phyloP scores from a whole-genome alignment of 2,329 filamentous ascomycete genomes.

The Drechslerella coelobrocha region DNA sequence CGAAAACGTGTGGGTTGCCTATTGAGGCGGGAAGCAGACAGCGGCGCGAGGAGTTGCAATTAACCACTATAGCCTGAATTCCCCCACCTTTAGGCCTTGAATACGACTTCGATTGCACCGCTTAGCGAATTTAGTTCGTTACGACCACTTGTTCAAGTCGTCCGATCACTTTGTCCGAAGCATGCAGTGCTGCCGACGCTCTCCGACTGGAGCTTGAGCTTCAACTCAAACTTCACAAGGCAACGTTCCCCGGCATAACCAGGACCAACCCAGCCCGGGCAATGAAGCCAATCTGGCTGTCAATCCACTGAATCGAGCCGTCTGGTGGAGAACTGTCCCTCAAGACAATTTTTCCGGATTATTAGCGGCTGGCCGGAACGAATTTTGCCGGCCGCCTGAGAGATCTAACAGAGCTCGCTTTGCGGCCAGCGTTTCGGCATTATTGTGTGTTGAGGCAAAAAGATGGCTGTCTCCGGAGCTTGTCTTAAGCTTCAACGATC shows the following conservation, averaged over 20 bases:
- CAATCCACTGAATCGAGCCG: not conserved
- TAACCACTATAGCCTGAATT: slow-evolving; percentile 51
- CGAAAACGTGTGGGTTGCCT: slow-evolving; percentile 32
- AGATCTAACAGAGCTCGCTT: slow-evolving; percentile 34
- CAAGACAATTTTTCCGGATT: slow-evolving; percentile 46
- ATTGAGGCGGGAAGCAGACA: slow-evolving; percentile 49
- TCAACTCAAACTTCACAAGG: not conserved
- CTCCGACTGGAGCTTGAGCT: slow-evolving; percentile 1
- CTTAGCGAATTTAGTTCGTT: not conserved
- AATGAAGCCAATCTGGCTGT: not conserved
- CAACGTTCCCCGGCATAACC: not conserved
- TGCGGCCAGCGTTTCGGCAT: slow-evolving; percentile 2
- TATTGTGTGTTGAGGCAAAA: slow-evolving; percentile 1
- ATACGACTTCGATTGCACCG: slow-evolving; percentile 12
- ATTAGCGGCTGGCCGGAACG: slow-evolving; percentile 44
- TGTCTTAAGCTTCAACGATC: not conserved
- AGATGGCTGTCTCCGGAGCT: not conserved
- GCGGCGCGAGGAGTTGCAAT: slow-evolving; percentile 36
- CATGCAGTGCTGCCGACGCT: not conserved
- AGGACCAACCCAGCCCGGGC: not conserved
- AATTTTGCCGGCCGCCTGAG: slow-evolving; percentile 48
- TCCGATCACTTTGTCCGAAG: slow-evolving; percentile 5
- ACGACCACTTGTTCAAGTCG: not conserved
- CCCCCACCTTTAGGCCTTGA: slow-evolving; percentile 49
- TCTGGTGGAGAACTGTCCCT: slow-evolving; percentile 32